Percentiles rank a stretch among this genome's conserved stretches.
Evolutionary conservation across 805 yeast genomes (phyloP).

Genomic region (Brettanomyces naardenensis): DNA sequence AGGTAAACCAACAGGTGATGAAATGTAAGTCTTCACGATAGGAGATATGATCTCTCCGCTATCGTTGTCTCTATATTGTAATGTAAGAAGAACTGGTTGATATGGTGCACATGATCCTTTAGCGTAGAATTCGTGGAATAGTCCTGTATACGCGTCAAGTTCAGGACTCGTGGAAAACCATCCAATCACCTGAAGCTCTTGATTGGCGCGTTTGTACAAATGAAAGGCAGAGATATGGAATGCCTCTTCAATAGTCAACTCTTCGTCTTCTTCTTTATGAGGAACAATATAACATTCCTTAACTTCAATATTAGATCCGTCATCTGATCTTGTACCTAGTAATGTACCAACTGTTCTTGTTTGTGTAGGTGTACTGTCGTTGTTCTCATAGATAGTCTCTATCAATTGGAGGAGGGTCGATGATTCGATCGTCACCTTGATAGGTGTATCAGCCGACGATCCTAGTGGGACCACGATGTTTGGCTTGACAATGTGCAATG

Average conservation of each 20-base stretch:
- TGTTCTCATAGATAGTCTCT: constrained; percentile 58
- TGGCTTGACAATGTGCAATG: constrained; percentile 37
- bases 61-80: constrained; percentile 47
- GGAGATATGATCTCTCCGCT: constrained; percentile 44
- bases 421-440: constrained; percentile 51
- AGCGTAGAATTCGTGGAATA: constrained; percentile 74
- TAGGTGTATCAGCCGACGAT: constrained; percentile 31
- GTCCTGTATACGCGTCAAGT: constrained; percentile 64
- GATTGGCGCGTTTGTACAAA: constrained; percentile 69
- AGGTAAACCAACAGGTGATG: constrained; percentile 59
- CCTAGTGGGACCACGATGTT: constrained; percentile 30
- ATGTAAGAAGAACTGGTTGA: constrained; percentile 74
- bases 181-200: constrained; percentile 72
- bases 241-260: constrained; percentile 69
- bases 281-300: constrained; percentile 78
- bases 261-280: constrained; percentile 65
- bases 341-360: constrained; percentile 74
- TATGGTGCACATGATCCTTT: constrained; percentile 66
- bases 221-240: constrained; percentile 64
- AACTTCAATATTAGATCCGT: constrained; percentile 67
- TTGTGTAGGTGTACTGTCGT: constrained; percentile 31
- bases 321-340: constrained; percentile 76
- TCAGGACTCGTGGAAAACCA: constrained; percentile 65
- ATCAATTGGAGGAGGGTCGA: constrained; percentile 70
- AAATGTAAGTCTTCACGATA: constrained; percentile 58